A percentile compares a stretch with the other conserved stretches of the same genome.
Evolutionary conservation across 83 land plant species (phyloP).

Genomic region (Picea abies): DNA sequence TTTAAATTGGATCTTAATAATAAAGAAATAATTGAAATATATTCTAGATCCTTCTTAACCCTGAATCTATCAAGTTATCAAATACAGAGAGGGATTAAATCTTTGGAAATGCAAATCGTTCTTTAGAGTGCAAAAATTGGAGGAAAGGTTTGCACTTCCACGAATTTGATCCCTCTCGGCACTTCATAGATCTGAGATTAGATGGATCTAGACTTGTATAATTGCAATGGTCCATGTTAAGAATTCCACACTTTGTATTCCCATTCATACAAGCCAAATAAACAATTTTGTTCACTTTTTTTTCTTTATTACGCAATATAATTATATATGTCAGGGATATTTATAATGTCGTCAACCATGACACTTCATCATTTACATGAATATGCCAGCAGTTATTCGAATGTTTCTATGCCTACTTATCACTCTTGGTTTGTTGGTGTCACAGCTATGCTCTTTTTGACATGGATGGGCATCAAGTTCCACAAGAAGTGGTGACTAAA

Average conservation of each 20-base stretch:
- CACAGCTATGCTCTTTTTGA: slow-evolving; percentile 78
- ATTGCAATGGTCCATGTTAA: not conserved
- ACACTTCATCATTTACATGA: not conserved
- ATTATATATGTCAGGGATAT: not conserved
- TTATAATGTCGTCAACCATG: not conserved
- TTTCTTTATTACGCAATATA: not conserved
- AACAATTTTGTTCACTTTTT: not conserved
- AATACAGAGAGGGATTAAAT: no score
- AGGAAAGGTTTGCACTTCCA: no score
- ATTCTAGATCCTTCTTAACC: no score
- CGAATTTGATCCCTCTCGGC: no score
- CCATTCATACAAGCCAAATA: not conserved
- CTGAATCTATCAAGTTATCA: no score
- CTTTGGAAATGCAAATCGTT: no score
- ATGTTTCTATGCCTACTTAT: slow-evolving; percentile 3
- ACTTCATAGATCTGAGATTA: no score
- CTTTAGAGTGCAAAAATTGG: no score
- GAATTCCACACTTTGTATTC: not conserved
- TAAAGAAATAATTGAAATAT: no score
- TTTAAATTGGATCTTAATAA: no score
- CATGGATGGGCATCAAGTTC: no score
- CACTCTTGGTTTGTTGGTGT: not conserved
- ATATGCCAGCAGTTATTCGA: not conserved
- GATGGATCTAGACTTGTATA: not conserved
- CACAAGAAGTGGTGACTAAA: no score